A percentile compares a stretch with the other conserved stretches of the same genome.
Conservation (phyloP, 192 early-diverging fungal genomes). For the Coemansia sp. region DNA sequence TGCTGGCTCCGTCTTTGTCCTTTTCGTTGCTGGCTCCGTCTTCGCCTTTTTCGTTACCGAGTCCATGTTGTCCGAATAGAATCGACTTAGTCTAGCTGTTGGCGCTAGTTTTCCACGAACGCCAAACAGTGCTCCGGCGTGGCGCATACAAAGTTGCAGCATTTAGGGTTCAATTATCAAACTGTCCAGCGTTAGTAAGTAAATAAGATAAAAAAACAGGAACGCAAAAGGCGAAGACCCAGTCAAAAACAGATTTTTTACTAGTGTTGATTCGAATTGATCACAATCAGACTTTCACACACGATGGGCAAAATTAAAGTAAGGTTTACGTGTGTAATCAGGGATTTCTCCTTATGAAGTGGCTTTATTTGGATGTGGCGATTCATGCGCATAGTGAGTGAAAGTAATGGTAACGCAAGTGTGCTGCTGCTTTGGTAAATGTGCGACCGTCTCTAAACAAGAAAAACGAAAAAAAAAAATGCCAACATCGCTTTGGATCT, state of each 20-base stretch:
- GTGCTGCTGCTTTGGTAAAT: too few species aligned
- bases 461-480: too few species aligned
- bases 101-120: not conserved
- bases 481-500: not conserved
- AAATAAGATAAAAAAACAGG: not conserved
- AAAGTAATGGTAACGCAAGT: not conserved
- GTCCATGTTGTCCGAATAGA: not conserved
- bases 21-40: not conserved
- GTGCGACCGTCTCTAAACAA: not conserved
- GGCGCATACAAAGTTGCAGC: slow-evolving; percentile 3
- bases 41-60: not conserved
- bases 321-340: too few species aligned
- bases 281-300: too few species aligned
- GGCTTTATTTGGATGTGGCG: not conserved
- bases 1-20: slow-evolving; percentile 16
- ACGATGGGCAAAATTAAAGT: too few species aligned
- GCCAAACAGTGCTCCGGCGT: not conserved
- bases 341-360: too few species aligned
- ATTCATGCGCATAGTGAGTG: not conserved
- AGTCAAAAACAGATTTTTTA: too few species aligned
- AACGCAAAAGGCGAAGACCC: not conserved
- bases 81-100: not conserved
- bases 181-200: not conserved
- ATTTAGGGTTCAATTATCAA: not conserved
- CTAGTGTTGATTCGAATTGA: too few species aligned